Conservation (phyloP, 495 filamentous ascomycete genomes). For the Extremus antarcticus region DNA sequence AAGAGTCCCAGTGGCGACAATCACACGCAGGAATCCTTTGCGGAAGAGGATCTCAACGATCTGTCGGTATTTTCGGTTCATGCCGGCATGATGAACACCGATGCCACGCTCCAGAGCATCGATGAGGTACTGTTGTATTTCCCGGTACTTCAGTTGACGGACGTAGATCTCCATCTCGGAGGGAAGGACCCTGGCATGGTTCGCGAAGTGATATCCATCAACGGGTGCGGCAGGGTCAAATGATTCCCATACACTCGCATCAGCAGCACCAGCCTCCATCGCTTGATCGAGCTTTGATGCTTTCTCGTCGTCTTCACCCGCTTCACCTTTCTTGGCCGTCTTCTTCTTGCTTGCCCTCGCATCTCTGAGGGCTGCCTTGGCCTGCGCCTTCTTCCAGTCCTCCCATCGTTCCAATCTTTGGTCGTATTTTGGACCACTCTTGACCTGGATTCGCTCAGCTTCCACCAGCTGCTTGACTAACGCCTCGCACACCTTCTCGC, state of each 20-base stretch:
- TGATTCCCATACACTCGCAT: slow-evolving; percentile 42
- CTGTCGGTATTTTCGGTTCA: slow-evolving; percentile 67
- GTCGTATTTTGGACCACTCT: slow-evolving; percentile 47
- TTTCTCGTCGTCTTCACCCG: slow-evolving; percentile 33
- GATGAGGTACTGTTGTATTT: slow-evolving; percentile 39
- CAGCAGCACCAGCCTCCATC: slow-evolving; percentile 42
- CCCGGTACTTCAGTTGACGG: slow-evolving; percentile 34
- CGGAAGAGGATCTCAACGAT: slow-evolving; percentile 63
- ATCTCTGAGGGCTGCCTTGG: slow-evolving; percentile 16
- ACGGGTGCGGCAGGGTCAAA: slow-evolving; percentile 57
- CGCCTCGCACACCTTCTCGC: slow-evolving; percentile 43
- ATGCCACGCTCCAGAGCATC: slow-evolving; percentile 52
- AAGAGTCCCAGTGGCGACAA: slow-evolving; percentile 67
- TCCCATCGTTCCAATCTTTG: slow-evolving; percentile 18
- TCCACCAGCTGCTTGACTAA: slow-evolving; percentile 40
- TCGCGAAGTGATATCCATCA: slow-evolving; percentile 54
- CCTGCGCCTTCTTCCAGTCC: neutral
- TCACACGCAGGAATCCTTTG: slow-evolving; percentile 58
- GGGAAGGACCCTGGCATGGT: slow-evolving; percentile 29
- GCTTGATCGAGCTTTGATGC: slow-evolving; percentile 42
- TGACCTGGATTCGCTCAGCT: slow-evolving; percentile 48
- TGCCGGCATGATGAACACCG: slow-evolving; percentile 66
- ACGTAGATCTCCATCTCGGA: slow-evolving; percentile 44
- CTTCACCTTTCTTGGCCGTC: slow-evolving; percentile 28
- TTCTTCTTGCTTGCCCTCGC: slow-evolving; percentile 34